Conservation (phyloP, 2,329 filamentous ascomycete species). For the Chrysoporthe deuterocubensis region DNA sequence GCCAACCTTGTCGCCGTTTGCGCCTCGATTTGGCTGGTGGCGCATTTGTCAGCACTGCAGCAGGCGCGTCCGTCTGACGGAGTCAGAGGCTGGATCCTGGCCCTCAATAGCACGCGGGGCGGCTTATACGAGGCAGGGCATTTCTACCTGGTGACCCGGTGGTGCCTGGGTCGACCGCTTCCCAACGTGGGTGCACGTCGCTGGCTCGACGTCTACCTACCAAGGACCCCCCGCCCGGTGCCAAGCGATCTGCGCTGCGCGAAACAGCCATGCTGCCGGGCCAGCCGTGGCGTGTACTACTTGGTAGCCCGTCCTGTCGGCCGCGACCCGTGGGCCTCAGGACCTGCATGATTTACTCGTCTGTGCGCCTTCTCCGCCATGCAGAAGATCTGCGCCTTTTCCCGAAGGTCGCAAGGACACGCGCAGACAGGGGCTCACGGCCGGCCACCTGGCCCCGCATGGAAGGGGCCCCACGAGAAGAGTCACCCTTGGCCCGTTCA, state of each 20-base stretch:
- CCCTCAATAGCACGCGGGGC: too few relatives aligned
- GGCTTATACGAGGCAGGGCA: too few relatives aligned
- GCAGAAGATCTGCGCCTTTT: too few relatives aligned
- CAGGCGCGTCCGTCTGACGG: not conserved
- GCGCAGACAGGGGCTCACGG: too few relatives aligned
- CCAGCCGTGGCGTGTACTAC: not conserved
- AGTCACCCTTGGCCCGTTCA: too few relatives aligned
- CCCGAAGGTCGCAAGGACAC: too few relatives aligned
- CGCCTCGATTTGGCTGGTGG: not conserved
- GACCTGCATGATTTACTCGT: not conserved
- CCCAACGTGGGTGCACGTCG: too few relatives aligned
- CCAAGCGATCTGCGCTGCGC: not conserved
- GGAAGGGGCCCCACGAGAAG: too few relatives aligned
- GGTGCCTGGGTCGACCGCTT: too few relatives aligned
- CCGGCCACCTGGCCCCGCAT: too few relatives aligned
- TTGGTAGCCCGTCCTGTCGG: not conserved
- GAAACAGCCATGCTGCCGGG: constrained; percentile 1
- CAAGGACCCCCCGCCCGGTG: not conserved
- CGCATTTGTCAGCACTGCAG: not conserved
- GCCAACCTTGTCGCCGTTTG: not conserved
- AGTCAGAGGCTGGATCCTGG: not conserved
- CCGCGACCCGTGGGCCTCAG: not conserved
- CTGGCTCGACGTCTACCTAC: too few relatives aligned
- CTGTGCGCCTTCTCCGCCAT: not conserved
- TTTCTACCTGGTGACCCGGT: too few relatives aligned